Evolutionary conservation across 495 filamentous ascomycete genomes (phyloP), one percentile per base, ranked within the genome.

Genomic region (Penicillium soppii): DNA sequence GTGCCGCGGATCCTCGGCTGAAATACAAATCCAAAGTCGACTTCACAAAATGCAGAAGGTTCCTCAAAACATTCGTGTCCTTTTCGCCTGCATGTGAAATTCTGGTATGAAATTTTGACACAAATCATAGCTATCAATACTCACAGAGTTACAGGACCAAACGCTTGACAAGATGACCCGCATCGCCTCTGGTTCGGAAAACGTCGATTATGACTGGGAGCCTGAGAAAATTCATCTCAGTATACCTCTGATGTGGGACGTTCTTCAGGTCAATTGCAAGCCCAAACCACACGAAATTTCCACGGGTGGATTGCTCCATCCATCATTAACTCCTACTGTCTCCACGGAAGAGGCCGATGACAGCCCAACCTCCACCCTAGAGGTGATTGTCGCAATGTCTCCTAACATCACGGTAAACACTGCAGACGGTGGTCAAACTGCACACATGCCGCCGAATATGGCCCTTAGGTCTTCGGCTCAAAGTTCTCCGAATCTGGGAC

Each of bases 241-340:
- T 38, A 70, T 76, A 13, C 70, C 73, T n/a, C 40, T 76, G n/a
- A 76, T 76, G 73, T 76, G 73, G 73, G 72, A 75, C 26, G 58
- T 73, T 16, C 63, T 76, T 7, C 70, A 75, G 45, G 59, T 76
- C 47, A 74, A 70, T 47, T 67, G 61, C 26, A 61, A 58, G 12
- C 55, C 63, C 10, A 53, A 57, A 8, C 45, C 50, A 8, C 63
- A 61, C 15, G 57, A 64, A 37, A 65, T 55, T n/a, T 55, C 69
- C 7, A 54, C 57, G 1, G 58, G 59, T 8, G 62, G 63, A 25
- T 56, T 72, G 21, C 47, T 72, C 7, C 68, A 71, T 43, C 50
- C 68, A 8, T 68, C 68, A 15, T 59, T 74, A 8, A 57, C 52
- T 0, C 70, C 66, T 8, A 52, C 60, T 9, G 32, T 57, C 12